phyloP scores from a whole-genome alignment of 305 asterid species.

The Fraxinus greggii region DNA sequence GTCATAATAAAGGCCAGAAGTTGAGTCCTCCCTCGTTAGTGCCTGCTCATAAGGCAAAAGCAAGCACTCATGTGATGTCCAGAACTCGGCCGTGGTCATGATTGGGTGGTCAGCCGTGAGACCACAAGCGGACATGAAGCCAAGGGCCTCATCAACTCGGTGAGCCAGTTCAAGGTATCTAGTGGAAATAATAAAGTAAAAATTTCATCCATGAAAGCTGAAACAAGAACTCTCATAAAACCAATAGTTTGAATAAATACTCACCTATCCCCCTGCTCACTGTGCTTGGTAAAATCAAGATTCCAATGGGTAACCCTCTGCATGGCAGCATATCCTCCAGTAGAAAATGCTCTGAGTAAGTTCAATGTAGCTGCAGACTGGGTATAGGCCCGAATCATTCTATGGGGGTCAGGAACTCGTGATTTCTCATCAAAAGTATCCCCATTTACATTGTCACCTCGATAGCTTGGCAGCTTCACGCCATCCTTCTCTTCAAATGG shows the following conservation, averaged over 20 bases:
- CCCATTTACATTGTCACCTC: constrained; percentile 82
- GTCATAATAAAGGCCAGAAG: constrained; percentile 64
- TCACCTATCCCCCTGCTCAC: constrained; percentile 90
- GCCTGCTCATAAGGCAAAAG: constrained; percentile 70
- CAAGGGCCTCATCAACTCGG: constrained; percentile 72
- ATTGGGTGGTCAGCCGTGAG: constrained; percentile 54
- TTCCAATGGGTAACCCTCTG: constrained; percentile 91
- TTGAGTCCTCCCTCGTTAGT: constrained; percentile 62
- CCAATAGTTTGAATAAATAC: constrained; percentile 7
- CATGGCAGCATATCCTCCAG: constrained; percentile 92
- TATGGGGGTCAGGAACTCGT: constrained; percentile 72
- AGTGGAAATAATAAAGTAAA: not conserved
- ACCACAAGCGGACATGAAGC: constrained; percentile 68
- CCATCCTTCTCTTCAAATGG: constrained; percentile 78
- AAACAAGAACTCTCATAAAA: not conserved
- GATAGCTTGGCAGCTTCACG: constrained; percentile 82
- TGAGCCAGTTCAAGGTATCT: constrained; percentile 45
- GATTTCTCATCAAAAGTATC: constrained; percentile 80
- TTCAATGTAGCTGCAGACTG: constrained; percentile 83
- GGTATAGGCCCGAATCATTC: constrained; percentile 77
- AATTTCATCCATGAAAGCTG: not conserved
- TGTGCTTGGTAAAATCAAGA: constrained; percentile 76
- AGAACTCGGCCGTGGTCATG: constrained; percentile 65
- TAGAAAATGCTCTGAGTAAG: constrained; percentile 84
- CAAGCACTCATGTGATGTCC: constrained; percentile 69